These are phyloP conservation scores for Schwanniomyces occidentalis DNA, from an alignment of 805 yeast species.

Conservation along the genomic window DNA sequence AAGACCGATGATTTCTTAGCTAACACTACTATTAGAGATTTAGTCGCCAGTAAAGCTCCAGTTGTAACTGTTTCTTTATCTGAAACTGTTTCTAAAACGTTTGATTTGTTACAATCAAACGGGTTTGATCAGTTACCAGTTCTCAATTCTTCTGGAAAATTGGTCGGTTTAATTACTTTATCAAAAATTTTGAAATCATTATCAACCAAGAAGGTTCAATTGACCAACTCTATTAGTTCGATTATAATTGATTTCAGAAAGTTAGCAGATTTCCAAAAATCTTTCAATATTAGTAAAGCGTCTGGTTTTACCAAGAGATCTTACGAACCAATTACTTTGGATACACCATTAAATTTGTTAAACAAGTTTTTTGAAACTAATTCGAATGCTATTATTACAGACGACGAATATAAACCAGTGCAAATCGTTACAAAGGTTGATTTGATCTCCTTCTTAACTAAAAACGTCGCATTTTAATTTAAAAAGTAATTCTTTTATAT, in stretches of 20 bases:
- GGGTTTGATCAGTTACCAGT: conserved; percentile 89
- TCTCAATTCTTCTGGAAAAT: conserved; percentile 55
- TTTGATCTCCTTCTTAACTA: conserved; percentile 56
- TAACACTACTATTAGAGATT: conserved; percentile 57
- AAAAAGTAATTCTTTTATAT: not conserved
- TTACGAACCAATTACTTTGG: conserved; percentile 64
- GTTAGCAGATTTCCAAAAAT: conserved; percentile 64
- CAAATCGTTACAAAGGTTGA: conserved; percentile 90
- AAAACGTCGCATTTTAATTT: conserved; percentile 22
- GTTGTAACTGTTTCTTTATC: conserved; percentile 69
- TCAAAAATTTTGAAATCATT: conserved; percentile 68
- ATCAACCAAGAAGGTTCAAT: conserved; percentile 58
- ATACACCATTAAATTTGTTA: conserved; percentile 65
- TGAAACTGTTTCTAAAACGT: conserved; percentile 63
- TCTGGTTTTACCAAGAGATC: conserved; percentile 61
- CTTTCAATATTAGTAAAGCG: conserved; percentile 58
- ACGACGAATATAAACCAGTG: conserved; percentile 64
- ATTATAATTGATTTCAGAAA: conserved; percentile 76
- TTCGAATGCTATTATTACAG: conserved; percentile 82
- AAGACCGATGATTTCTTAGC: conserved; percentile 44
- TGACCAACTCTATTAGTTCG: conserved; percentile 54
- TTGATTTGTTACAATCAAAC: conserved; percentile 67
- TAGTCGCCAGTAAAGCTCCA: conserved; percentile 66
- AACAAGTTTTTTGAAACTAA: conserved; percentile 81
- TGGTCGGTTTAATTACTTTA: conserved; percentile 75